Base-by-base conservation (phyloP, 805 yeast species). In the Ogataea nitratoaversa region DNA sequence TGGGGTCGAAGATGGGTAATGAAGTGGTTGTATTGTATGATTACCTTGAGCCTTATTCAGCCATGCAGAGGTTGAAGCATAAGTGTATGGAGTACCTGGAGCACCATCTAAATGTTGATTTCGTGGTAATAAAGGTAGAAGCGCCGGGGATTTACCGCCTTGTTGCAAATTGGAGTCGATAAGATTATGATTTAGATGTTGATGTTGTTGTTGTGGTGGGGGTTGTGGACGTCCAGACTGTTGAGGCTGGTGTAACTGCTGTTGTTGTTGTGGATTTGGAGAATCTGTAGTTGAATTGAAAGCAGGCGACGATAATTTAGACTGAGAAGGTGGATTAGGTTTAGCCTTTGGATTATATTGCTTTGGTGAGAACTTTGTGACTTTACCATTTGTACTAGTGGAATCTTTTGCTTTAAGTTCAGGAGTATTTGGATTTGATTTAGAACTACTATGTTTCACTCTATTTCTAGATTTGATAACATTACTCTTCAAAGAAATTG, bases 381-480 rank as follows among this genome's bases (percentile, higher is more conserved):
- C 48, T 36, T 53, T 53, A 6, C 52, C 47, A 25, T 45, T 47
- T 12, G 32, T 37, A 24, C 34, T 42, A 41, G 36, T 32, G 37
- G 48, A 48, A 43, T 73, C 79, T 47, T 73, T 75, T 19, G 74
- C 72, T 54, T 75, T 76, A 34, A 76, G 59, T 53, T 75, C 79
- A 1, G 82, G 82, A 9, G 81, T 74, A 48, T 72, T 73, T 16
- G 80, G 78, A 34, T 70, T 63, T 19, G 74, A 65, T 36, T 69
- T 71, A 7, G 59, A 48, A 33, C 42, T 49, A 17, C 34, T 43
- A 38, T 78, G 82, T 54, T 82, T 82, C 55, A 84, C 83, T 54
- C 98, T 75, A 59, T 90, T 90, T 58, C 98, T 74, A 32, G 93
- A 82, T 65, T 89, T 88, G 60, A 90, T 90, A 22, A 90, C 89